A percentile compares a stretch with the other conserved stretches of the same genome.
Evolutionary conservation across 345 rosid genomes (phyloP).

Genomic region (Arabidopsis suecica): DNA sequence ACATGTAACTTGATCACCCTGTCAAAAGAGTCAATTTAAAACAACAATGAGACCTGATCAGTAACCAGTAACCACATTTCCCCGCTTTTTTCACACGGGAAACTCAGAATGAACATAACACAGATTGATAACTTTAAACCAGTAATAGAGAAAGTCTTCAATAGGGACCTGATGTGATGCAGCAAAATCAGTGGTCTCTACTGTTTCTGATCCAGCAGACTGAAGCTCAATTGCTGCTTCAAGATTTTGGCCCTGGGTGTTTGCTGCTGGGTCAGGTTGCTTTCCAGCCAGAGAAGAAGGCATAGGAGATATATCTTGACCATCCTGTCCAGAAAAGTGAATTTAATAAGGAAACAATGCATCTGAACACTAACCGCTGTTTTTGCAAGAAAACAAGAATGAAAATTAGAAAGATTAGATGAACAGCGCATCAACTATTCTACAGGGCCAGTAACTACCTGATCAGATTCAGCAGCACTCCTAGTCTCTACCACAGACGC

Average conservation of each 20-base stretch:
- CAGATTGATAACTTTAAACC: slow-evolving; percentile 1
- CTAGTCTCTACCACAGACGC: slow-evolving; percentile 33
- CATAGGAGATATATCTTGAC: slow-evolving; percentile 32
- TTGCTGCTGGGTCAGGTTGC: slow-evolving; percentile 27
- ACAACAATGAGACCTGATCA: slow-evolving; percentile 22
- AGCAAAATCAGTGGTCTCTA: slow-evolving; percentile 32
- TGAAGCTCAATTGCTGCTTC: slow-evolving; percentile 22
- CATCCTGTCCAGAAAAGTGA: slow-evolving; percentile 45
- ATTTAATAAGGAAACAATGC: slow-evolving; percentile 33
- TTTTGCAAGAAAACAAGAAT: slow-evolving; percentile 32
- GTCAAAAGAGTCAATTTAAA: slow-evolving; percentile 23
- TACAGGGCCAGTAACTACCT: slow-evolving; percentile 26
- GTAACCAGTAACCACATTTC: slow-evolving; percentile 28
- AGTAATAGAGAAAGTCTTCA: slow-evolving; percentile 9
- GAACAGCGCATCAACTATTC: slow-evolving; percentile 33
- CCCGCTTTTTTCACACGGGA: slow-evolving; percentile 14
- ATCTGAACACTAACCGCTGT: neutral
- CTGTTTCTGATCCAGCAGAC: slow-evolving; percentile 30
- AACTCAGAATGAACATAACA: slow-evolving; percentile 12
- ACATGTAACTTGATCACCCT: slow-evolving; percentile 38
- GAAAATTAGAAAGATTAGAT: slow-evolving; percentile 31
- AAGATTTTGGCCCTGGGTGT: neutral
- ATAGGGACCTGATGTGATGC: slow-evolving; percentile 39
- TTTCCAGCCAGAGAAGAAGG: slow-evolving; percentile 24
- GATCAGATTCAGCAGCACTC: slow-evolving; percentile 32